Conservation (phyloP, 192 early-diverging fungal species). For the Podila minutissima region DNA sequence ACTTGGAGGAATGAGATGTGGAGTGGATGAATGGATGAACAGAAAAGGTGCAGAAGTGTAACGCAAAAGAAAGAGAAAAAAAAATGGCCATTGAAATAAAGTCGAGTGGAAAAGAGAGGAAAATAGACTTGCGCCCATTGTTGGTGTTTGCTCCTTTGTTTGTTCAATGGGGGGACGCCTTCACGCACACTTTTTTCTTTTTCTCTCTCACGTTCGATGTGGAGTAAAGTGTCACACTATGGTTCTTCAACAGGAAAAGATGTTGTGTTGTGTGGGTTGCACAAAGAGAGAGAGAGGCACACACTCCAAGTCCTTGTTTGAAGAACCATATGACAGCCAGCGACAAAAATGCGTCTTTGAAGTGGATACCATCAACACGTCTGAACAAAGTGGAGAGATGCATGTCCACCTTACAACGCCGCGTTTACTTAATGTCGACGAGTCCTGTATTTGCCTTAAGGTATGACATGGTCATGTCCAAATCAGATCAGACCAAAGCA, state of each 20-base stretch:
- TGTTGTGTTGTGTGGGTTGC: background rate
- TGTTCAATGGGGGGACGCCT: background rate
- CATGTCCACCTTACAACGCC: too few relatives aligned
- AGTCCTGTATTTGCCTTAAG: too few relatives aligned
- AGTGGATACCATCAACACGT: too few relatives aligned
- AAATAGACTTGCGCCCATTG: too few relatives aligned
- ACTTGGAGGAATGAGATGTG: background rate
- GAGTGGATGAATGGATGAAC: background rate
- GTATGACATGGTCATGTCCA: too few relatives aligned
- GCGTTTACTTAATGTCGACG: too few relatives aligned
- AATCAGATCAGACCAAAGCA: too few relatives aligned
- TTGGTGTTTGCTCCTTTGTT: too few relatives aligned
- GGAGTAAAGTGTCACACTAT: conserved; percentile 3
- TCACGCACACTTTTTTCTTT: background rate
- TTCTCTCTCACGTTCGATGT: background rate
- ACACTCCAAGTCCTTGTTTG: too few relatives aligned
- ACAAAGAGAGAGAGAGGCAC: background rate
- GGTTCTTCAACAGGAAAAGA: background rate
- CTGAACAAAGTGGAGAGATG: too few relatives aligned
- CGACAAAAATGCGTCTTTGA: background rate
- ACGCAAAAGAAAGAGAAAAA: background rate
- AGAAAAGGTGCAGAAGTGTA: background rate
- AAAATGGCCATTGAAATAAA: background rate
- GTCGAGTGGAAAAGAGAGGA: too few relatives aligned
- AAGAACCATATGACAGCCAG: background rate